phyloP scores from a whole-genome alignment of 345 rosid species.

The Garcia nutans region DNA sequence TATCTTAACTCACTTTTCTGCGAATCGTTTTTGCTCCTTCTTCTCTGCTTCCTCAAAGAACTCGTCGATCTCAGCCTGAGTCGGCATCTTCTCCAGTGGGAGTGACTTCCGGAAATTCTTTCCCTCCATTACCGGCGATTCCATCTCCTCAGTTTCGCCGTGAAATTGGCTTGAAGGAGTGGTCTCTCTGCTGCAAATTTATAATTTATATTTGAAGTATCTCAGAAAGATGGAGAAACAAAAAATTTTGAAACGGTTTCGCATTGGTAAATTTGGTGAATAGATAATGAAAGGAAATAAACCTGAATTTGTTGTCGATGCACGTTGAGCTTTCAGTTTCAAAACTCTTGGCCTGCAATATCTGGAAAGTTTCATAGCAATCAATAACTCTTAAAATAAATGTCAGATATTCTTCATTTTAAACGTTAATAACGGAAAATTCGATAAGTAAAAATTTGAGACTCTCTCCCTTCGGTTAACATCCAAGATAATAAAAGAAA shows the following conservation, averaged over 20 bases:
- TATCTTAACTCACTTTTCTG: slow-evolving; percentile 43
- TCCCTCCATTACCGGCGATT: slow-evolving; percentile 15
- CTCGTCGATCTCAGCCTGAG: slow-evolving; percentile 44
- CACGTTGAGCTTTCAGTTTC: slow-evolving; percentile 47
- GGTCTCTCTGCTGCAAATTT: slow-evolving; percentile 28
- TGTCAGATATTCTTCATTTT: not conserved
- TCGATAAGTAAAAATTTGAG: not conserved
- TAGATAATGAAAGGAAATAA: not conserved
- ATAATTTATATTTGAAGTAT: too few relatives aligned
- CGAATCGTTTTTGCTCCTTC: slow-evolving; percentile 43
- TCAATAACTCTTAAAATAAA: not conserved
- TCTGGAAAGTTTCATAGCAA: not conserved
- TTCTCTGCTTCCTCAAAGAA: slow-evolving; percentile 42
- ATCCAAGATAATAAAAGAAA: not conserved
- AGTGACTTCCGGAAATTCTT: not conserved
- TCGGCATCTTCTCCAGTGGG: slow-evolving; percentile 25
- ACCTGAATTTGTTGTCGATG: slow-evolving; percentile 50
- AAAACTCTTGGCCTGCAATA: slow-evolving; percentile 40
- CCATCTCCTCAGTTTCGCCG: slow-evolving; percentile 30
- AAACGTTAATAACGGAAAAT: not conserved
- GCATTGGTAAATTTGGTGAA: not conserved
- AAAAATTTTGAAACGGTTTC: not conserved
- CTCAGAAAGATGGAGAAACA: not conserved
- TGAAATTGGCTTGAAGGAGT: slow-evolving; percentile 25
- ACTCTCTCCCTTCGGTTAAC: not conserved